Base-by-base conservation (phyloP, 768 basidiomycete genomes). In the Cyathus striatus region DNA sequence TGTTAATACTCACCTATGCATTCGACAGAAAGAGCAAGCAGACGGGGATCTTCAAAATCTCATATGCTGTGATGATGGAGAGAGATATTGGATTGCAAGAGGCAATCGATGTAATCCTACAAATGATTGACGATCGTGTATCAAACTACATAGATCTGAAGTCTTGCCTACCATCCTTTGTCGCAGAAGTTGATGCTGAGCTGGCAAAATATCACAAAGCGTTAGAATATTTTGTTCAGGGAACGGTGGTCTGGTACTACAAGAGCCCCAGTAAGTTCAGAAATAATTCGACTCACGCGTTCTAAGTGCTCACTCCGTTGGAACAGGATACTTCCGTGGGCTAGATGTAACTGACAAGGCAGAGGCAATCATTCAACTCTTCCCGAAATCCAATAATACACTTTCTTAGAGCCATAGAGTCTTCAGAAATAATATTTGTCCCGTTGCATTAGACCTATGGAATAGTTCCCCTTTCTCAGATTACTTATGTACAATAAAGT, bases 41-140 rank as follows among this genome's bases (percentile, higher is more conserved):
- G 57, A 58, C 27, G 53, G 49, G 9, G 59, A 61, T 35, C 54
- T 50, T 18, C 57, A 58, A 40, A 61, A 58, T 36, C 47, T 58
- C 2, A 52, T 61, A 21, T 55, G 50, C 35, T 49, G 49, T 60
- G 9, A 55, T 57, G 49, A 49, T 53, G 9, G 59, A 55, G 36
- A 39, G 39, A 7, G 44, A 50, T 21, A 24, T 56, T 16, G 55
- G 53, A 14, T 49, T 61, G 6, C 59, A 61, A 34, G 51, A 43
- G 2, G 59, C 57, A 14, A 39, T 58, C 10, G 41, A 61, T 38
- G 36, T 53, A 10, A 22, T 58, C 1, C 49, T 49, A 4, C 38
- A 50, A 12, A 58, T 61, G 59, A 22, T 58, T 2, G 44, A 45
- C 2, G 38, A 41, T 1, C 50, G 52, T 12, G 53, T 61, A 6